Evolutionary conservation across 2,329 filamentous ascomycete species (phyloP), one percentile per base, ranked within the genome.

Genomic region (Ophidiomyces ophidiicola): DNA sequence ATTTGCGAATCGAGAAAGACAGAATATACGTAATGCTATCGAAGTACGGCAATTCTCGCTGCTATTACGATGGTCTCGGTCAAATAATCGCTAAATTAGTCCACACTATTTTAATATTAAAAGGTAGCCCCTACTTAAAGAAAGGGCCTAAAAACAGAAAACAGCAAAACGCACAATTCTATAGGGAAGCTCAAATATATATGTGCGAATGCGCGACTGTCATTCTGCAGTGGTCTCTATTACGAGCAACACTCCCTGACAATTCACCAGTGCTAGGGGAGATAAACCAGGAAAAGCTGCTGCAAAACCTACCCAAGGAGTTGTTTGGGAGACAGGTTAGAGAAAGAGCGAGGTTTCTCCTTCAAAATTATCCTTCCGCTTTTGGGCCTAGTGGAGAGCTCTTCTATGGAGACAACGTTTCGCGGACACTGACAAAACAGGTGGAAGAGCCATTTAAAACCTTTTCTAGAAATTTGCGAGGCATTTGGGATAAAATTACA

Each of bases 71-170:
- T n/a, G 60, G 59, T 3, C 38, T 66, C 23, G 56, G 60, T 39
- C 63, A 66, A 43, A 54, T 66, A 5, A 49, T 59, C 32, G 54
- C 60, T 33, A 62, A 65, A 44, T 53, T 65, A 12, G 55, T 59
- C 30, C 55, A 58, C 7, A 58, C 64, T 44, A 54, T 62, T 14
- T 47, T 50, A 14, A 56, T 53, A 15, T 47, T 66, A n/a, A 55
- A 51, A 51, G 39, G n/a, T 41, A 53, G 42, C 43, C 50, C 36
- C 31, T 54, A 31, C 46, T 39, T 39, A 15, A 15, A 20, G 15
- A 30, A 48, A n/a, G 41, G 53, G 5, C 60, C 62, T 4, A 25
- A 40, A 5, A 66, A 59, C 35, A 39, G 58, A 21, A 66, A 64
- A 38, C 63, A 67, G 39, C 52, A 40, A 2, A 55, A 60, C 45